Percentiles rank a stretch among this genome's conserved stretches.
Conservation (phyloP, 192 early-diverging fungal genomes). For the Coemansia sp. region DNA sequence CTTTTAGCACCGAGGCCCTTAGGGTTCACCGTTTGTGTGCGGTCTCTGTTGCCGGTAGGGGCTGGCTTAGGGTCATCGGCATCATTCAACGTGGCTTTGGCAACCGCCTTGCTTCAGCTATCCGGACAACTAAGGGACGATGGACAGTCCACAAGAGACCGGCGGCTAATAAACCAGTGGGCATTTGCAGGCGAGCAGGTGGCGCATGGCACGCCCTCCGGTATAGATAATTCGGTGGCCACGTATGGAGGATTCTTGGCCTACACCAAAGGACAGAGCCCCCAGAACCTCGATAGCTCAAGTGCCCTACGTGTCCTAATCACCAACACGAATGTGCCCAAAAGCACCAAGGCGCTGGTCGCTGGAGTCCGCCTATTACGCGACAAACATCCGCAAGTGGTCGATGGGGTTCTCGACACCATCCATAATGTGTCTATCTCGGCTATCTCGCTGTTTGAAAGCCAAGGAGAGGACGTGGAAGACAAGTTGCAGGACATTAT, state of each 20-base stretch:
- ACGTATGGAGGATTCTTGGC: constrained; percentile 82
- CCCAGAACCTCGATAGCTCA: constrained; percentile 57
- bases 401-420: constrained; percentile 65
- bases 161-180: constrained; percentile 78
- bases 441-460: constrained; percentile 40
- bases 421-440: constrained; percentile 61
- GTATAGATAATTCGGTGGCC: constrained; percentile 89
- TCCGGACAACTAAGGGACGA: constrained; percentile 32
- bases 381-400: constrained; percentile 56
- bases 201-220: constrained; percentile 92
- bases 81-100: constrained; percentile 75
- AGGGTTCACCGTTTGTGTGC: constrained; percentile 62
- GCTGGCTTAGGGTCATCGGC: constrained; percentile 97
- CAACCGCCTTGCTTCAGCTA: constrained; percentile 71
- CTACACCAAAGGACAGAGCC: constrained; percentile 62
- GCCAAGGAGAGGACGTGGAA: constrained; percentile 5
- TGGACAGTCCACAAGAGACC: constrained; percentile 17
- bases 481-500: constrained; percentile 58
- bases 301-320: constrained; percentile 72
- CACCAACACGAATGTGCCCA: constrained; percentile 86
- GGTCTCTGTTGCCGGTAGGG: constrained; percentile 83
- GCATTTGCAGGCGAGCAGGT: constrained; percentile 91
- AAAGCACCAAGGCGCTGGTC: constrained; percentile 85
- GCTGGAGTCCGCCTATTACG: constrained; percentile 66
- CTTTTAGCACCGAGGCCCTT: constrained; percentile 21